These are phyloP conservation scores for Talaromyces sp. DNA, from an alignment of 2,329 filamentous ascomycete genomes.

Conservation along the genomic window DNA sequence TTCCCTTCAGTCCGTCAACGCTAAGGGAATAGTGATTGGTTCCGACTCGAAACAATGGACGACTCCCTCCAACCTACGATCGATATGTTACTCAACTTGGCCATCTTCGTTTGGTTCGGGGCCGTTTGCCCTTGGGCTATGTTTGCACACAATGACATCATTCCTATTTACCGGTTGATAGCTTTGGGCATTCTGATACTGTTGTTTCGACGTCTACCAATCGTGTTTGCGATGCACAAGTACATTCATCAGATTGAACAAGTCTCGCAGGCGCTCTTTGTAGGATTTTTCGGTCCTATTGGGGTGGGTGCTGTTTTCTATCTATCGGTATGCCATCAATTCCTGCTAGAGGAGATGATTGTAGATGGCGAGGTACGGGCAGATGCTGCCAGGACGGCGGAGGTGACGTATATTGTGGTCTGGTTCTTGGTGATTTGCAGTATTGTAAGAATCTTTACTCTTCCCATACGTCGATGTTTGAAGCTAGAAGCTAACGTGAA, in stretches of 20 bases:
- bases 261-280: constrained; percentile 71
- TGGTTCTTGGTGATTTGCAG: constrained; percentile 86
- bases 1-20: too few relatives aligned
- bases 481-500: background rate
- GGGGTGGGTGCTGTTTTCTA: constrained; percentile 90
- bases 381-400: constrained; percentile 63
- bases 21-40: constrained; percentile 66
- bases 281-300: constrained; percentile 90
- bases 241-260: constrained; percentile 76
- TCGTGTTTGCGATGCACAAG: constrained; percentile 69
- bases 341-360: constrained; percentile 55
- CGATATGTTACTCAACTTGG: constrained; percentile 87
- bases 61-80: constrained; percentile 92
- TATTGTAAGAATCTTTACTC: constrained; percentile 56
- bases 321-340: constrained; percentile 75
- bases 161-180: constrained; percentile 70
- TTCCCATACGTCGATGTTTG: constrained; percentile 15
- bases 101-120: constrained; percentile 88
- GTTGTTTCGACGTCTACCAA: constrained; percentile 70
- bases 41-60: constrained; percentile 80
- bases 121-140: constrained; percentile 75
- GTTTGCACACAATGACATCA: constrained; percentile 65
- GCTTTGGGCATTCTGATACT: constrained; percentile 71
- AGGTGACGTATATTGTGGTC: constrained; percentile 67
- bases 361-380: constrained; percentile 58